Conservation (phyloP, 106 monocot genomes). For the Acorus gramineus region DNA sequence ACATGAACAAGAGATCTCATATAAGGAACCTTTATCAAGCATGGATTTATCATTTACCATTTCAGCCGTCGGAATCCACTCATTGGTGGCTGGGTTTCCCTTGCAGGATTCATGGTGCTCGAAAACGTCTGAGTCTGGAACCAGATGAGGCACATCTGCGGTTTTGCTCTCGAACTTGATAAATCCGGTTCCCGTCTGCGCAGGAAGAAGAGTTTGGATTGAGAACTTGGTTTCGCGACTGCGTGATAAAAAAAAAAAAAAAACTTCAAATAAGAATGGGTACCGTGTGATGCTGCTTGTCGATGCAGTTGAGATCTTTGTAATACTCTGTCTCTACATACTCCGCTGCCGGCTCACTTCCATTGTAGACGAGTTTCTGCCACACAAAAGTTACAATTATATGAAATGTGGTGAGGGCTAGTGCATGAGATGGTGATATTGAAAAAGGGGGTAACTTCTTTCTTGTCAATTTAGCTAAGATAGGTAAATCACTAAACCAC, state of each 20-base stretch:
- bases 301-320: conserved; percentile 56
- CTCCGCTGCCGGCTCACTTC: conserved; percentile 45
- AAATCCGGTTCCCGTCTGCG: conserved; percentile 83
- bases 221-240: no score
- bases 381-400: no score
- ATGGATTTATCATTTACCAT: conserved; percentile 11
- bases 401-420: neutral
- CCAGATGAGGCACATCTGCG: conserved; percentile 10
- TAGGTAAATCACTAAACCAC: no score
- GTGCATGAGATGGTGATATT: no score
- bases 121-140: conserved; percentile 5
- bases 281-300: conserved; percentile 89
- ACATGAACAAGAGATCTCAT: neutral
- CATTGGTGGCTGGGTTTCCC: conserved; percentile 79
- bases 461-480: no score
- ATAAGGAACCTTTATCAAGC: neutral
- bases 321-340: conserved; percentile 83
- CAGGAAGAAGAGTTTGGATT: neutral
- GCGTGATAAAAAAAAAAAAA: neutral
- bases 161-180: conserved; percentile 50
- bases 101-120: conserved; percentile 14
- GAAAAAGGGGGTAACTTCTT: no score
- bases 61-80: conserved; percentile 74
- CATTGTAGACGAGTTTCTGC: conserved; percentile 40
- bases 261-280: neutral